These are phyloP conservation scores for Juglanconis juglandina DNA, from an alignment of 2,329 filamentous ascomycete species.

Conservation along the genomic window DNA sequence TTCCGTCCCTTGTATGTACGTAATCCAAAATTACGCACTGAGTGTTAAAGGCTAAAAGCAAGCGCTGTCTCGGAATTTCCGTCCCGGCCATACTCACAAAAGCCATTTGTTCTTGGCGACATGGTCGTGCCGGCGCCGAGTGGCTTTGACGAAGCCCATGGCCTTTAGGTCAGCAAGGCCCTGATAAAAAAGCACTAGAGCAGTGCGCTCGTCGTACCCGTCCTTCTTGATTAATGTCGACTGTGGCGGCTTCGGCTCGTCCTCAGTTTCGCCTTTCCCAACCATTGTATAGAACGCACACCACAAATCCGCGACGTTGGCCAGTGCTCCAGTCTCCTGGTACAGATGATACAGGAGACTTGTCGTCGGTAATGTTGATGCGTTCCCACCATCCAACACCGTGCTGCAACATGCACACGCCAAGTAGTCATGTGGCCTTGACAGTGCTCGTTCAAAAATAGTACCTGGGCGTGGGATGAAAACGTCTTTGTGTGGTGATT, in stretches of 20 bases:
- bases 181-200: conserved; percentile 77
- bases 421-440: conserved; percentile 73
- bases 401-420: conserved; percentile 65
- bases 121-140: conserved; percentile 89
- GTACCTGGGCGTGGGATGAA: conserved; percentile 71
- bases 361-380: conserved; percentile 63
- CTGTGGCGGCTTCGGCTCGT: conserved; percentile 33
- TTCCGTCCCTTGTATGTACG: neutral
- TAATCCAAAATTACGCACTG: neutral
- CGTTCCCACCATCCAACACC: conserved; percentile 44
- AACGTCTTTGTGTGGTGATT: conserved; percentile 66
- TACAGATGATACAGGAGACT: conserved; percentile 77
- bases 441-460: conserved; percentile 68
- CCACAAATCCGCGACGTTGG: conserved; percentile 80
- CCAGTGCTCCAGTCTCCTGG: conserved; percentile 69
- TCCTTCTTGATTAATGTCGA: conserved; percentile 25
- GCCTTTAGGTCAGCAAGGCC: conserved; percentile 79
- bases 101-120: conserved; percentile 86
- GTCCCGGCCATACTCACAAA: conserved; percentile 27
- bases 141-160: conserved; percentile 84
- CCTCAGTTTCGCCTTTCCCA: conserved; percentile 38
- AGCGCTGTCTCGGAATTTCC: neutral
- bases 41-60: conserved; percentile 9
- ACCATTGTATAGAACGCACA: conserved; percentile 68
- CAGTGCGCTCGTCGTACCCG: conserved; percentile 50